Evolutionary conservation across 345 rosid species (phyloP).

Genomic region (Boechera divaricarpa): DNA sequence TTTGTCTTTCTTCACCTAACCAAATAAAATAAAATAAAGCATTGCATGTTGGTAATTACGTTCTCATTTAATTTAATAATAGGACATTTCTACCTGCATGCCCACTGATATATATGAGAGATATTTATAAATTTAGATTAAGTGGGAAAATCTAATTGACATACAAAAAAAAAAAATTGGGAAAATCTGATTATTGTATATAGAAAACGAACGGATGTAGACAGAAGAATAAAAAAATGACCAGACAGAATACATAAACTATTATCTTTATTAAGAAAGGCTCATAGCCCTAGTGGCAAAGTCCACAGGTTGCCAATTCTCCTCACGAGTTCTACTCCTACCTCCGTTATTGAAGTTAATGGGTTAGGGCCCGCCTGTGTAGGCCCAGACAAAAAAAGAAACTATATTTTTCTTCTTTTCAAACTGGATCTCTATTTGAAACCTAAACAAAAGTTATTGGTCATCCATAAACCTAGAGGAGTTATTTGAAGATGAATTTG

Average conservation of each 20-base stretch:
- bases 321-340: no score
- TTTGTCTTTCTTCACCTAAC: constrained; percentile 36
- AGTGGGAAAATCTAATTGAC: background rate
- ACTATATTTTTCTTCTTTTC: background rate
- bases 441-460: background rate
- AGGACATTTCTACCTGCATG: background rate
- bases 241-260: background rate
- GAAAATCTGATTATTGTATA: background rate
- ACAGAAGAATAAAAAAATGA: background rate
- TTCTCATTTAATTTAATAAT: background rate
- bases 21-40: constrained; percentile 13
- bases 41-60: constrained; percentile 29
- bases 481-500: background rate
- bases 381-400: no score
- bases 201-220: background rate
- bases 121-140: background rate
- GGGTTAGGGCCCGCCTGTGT: no score
- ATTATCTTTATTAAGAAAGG: no score
- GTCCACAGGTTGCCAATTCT: no score
- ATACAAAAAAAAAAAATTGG: no score
- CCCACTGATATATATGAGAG: no score
- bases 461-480: background rate
- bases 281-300: no score
- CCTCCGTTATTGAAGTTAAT: no score
- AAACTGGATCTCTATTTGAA: background rate